Conservation (phyloP, 2,329 filamentous ascomycete species). For the Onygenales sp. region DNA sequence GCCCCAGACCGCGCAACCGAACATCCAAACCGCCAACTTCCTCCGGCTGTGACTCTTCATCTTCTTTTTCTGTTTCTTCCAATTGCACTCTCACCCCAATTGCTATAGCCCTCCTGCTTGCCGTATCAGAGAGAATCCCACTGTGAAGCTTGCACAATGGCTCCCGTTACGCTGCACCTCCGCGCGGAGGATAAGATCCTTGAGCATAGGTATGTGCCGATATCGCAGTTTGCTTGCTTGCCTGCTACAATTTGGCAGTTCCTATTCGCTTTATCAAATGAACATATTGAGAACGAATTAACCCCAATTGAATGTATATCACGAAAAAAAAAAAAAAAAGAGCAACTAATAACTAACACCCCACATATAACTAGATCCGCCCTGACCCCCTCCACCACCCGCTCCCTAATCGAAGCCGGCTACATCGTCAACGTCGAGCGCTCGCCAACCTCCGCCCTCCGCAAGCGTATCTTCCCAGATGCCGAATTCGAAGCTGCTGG, state of each 20-base stretch:
- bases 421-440: slow-evolving; percentile 32
- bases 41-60: no score
- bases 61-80: background rate
- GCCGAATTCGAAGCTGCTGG: slow-evolving; percentile 31
- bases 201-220: slow-evolving; percentile 12
- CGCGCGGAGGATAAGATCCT: slow-evolving; percentile 16
- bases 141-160: background rate
- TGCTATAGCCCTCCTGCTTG: background rate
- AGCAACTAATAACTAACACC: background rate
- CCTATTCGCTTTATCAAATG: background rate
- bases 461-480: slow-evolving; percentile 28
- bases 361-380: slow-evolving; percentile 9
- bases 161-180: slow-evolving; percentile 11
- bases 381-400: slow-evolving; percentile 25
- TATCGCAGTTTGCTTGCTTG: background rate
- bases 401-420: slow-evolving; percentile 31
- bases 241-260: background rate
- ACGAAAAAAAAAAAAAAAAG: background rate
- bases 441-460: slow-evolving; percentile 16
- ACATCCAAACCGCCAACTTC: no score
- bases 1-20: no score
- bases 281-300: background rate
- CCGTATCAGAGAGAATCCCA: background rate
- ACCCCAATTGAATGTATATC: background rate
- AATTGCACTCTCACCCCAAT: slow-evolving; percentile 1